A percentile compares a stretch with the other conserved stretches of the same genome.
These are phyloP conservation scores for Saposhnikovia divaricata DNA, from an alignment of 129 eudicot genomes.

Conservation along the genomic window DNA sequence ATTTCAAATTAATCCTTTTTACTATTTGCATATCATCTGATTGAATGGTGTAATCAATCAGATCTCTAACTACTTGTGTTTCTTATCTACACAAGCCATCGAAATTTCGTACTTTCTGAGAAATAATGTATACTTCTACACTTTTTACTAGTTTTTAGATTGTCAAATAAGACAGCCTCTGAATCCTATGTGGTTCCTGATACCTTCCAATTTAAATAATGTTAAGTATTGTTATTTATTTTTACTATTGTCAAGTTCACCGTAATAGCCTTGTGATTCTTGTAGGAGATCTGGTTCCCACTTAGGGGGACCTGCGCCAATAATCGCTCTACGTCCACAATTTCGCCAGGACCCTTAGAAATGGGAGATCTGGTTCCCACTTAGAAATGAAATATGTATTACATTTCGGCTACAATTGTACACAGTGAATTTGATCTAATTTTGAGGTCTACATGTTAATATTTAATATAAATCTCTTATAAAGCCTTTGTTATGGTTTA, in stretches of 20 bases:
- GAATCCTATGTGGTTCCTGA: not conserved
- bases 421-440: too few relatives aligned
- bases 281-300: constrained; percentile 64
- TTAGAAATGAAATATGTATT: not conserved
- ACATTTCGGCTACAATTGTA: not conserved
- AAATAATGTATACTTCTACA: too few relatives aligned
- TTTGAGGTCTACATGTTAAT: not conserved
- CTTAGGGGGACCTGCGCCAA: constrained; percentile 54
- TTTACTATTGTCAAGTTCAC: not conserved
- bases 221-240: not conserved
- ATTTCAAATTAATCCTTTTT: too few relatives aligned
- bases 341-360: constrained; percentile 93
- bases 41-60: too few relatives aligned
- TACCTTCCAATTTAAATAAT: not conserved
- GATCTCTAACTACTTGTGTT: too few relatives aligned
- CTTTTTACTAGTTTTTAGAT: not conserved
- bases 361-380: too few relatives aligned
- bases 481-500: too few relatives aligned
- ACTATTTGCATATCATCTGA: too few relatives aligned
- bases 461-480: too few relatives aligned
- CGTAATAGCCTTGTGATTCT: constrained; percentile 13
- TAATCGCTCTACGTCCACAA: constrained; percentile 70
- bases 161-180: not conserved
- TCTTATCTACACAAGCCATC: too few relatives aligned
- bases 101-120: too few relatives aligned